A percentile compares a stretch with the other conserved stretches of the same genome.
These are phyloP conservation scores for Hirsutella thompsonii DNA, from an alignment of 2,329 filamentous ascomycete species.

Conservation along the genomic window DNA sequence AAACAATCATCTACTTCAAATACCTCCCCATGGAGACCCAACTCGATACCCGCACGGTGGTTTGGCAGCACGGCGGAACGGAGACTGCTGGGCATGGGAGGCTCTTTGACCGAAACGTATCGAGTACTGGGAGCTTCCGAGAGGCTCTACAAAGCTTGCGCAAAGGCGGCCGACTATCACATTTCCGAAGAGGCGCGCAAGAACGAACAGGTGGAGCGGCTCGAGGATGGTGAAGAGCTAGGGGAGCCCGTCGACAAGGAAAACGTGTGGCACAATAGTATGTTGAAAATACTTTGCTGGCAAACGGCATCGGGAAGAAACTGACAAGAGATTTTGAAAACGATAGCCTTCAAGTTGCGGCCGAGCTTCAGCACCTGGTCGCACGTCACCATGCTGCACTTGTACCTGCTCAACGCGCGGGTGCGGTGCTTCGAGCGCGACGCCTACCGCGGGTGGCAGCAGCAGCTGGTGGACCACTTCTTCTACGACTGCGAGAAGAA, in stretches of 20 bases:
- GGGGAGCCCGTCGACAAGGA: constrained; percentile 30
- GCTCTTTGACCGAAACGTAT: constrained; percentile 39
- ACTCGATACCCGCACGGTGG: constrained; percentile 14
- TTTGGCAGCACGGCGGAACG: constrained; percentile 23
- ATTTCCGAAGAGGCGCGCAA: constrained; percentile 57
- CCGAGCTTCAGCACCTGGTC: constrained; percentile 95
- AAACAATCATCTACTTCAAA: neutral
- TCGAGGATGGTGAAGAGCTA: constrained; percentile 69
- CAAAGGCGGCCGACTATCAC: constrained; percentile 59
- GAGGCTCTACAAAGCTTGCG: constrained; percentile 63
- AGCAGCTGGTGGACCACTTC: constrained; percentile 88
- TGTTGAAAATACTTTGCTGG: constrained; percentile 11
- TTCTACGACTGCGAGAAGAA: constrained; percentile 79
- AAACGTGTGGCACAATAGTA: constrained; percentile 64
- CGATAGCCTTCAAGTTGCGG: constrained; percentile 61
- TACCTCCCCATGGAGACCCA: constrained; percentile 4
- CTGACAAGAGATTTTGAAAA: too few relatives aligned
- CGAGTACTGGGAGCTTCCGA: constrained; percentile 70
- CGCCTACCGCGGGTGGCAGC: constrained; percentile 64
- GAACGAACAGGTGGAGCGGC: constrained; percentile 54
- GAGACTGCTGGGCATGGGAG: constrained; percentile 20
- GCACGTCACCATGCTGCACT: constrained; percentile 89
- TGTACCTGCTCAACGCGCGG: constrained; percentile 80
- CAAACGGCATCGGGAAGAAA: neutral
- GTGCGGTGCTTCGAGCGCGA: constrained; percentile 65